Evolutionary conservation across 169 alveolate genomes (phyloP), one percentile per base, ranked within the genome.

Genomic region (Plasmodium chabaudi): DNA sequence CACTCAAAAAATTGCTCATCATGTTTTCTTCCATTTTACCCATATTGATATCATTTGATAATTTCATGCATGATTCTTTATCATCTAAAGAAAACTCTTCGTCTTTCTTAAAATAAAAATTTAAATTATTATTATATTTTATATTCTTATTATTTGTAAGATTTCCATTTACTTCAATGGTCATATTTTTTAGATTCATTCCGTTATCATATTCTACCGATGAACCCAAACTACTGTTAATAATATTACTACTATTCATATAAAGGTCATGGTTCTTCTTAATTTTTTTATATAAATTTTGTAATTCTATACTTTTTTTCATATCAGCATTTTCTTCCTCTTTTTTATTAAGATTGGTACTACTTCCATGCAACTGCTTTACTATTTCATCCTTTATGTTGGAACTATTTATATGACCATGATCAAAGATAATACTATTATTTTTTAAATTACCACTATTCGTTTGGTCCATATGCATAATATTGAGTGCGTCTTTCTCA

Each of bases 241-340:
- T 34, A 34, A 25, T 10, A 46, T 25, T 49, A n/a, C 23, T 74
- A 44, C 10, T 60, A 19, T 12, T 21, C 21, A 60, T 10, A 56
- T 21, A 61, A n/a, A 10, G 21, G 10, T 23, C 67, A 46, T 74
- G 27, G 7, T 61, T 61, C 25, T 61, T 60, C 56, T 60, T 60
- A 46, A 74, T 74, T 56, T 74, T 74, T 60, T 74, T 65, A 74
- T 74, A 74, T 57, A 74, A 74, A 25, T 74, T 49, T 19, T 46
- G 67, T 13, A 74, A 65, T 7, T 74, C 74, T 19, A 27, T 74
- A 39, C 23, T 61, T 61, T 61, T 74, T 34, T 61, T 60, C n/a
- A 19, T 59, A 53, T 74, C 49, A 13, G 17, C 0, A 51, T 25
- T 57, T 19, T 57, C 5, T 44, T 13, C 47, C 9, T 15, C 27